Percentiles rank a stretch among this genome's conserved stretches.
These are phyloP conservation scores for Aphanomyces cochlioides DNA, from an alignment of 352 stramenopile genomes.

Conservation along the genomic window DNA sequence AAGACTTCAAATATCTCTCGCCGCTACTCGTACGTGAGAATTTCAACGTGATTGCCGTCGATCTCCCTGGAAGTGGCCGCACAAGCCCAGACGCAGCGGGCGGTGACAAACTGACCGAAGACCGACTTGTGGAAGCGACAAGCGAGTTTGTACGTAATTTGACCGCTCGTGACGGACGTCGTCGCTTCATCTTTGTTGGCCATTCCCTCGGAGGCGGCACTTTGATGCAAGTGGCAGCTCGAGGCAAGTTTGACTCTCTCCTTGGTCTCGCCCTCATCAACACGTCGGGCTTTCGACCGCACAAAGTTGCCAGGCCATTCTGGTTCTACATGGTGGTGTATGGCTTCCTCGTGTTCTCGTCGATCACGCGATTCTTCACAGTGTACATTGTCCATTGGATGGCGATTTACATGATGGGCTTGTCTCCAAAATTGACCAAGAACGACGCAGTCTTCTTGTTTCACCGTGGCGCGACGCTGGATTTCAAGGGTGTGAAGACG, in stretches of 20 bases:
- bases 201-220: constrained; percentile 19
- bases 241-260: neutral
- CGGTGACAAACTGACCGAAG: neutral
- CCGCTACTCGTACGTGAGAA: constrained; percentile 13
- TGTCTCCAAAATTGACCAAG: neutral
- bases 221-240: neutral
- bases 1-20: constrained; percentile 11
- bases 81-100: neutral
- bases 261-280: constrained; percentile 17
- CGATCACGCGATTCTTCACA: neutral
- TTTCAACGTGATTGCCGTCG: constrained; percentile 21
- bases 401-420: neutral
- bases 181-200: constrained; percentile 4
- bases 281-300: neutral
- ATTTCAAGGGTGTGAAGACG: neutral
- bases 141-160: neutral
- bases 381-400: constrained; percentile 1
- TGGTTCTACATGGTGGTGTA: neutral
- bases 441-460: constrained; percentile 13
- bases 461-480: neutral
- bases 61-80: constrained; percentile 17
- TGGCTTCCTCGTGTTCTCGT: neutral
- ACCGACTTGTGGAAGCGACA: neutral
- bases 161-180: neutral
- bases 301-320: neutral